Evolutionary conservation across 768 basidiomycete species (phyloP).

Genomic region (Collybiopsis confluens): DNA sequence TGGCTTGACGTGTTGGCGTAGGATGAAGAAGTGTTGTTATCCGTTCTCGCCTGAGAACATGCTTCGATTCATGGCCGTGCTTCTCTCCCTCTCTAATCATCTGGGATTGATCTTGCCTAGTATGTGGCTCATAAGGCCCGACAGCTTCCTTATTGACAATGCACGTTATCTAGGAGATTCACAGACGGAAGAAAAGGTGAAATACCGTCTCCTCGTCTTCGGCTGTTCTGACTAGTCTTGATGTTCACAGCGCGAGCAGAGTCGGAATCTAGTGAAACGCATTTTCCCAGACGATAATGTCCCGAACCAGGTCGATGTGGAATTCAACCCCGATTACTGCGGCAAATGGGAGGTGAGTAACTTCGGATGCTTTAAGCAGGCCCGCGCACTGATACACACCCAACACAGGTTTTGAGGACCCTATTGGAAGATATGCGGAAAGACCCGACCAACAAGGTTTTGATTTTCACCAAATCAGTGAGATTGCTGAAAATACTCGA

Average conservation of each 20-base stretch:
- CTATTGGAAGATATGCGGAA: conserved; percentile 66
- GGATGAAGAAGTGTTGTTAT: conserved; percentile 40
- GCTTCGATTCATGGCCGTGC: conserved; percentile 48
- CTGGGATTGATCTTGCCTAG: conserved; percentile 82
- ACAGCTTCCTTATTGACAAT: not conserved
- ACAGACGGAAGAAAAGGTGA: conserved; percentile 50
- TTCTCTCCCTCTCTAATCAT: conserved; percentile 88
- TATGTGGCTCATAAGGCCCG: conserved; percentile 21
- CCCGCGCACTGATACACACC: too few relatives aligned
- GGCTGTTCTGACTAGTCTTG: not conserved
- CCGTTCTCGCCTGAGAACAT: conserved; percentile 56
- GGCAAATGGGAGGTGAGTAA: conserved; percentile 81
- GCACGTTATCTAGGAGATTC: conserved; percentile 63
- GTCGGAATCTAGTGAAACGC: conserved; percentile 55
- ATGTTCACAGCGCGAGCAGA: conserved; percentile 26
- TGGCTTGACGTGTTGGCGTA: conserved; percentile 13
- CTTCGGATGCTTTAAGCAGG: too few relatives aligned
- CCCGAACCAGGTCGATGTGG: conserved; percentile 59
- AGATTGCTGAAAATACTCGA: conserved; percentile 85
- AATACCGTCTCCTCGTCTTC: not conserved
- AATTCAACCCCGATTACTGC: conserved; percentile 63
- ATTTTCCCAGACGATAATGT: conserved; percentile 57
- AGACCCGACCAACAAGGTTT: conserved; percentile 73
- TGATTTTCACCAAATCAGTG: conserved; percentile 92
- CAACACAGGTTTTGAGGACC: conserved; percentile 66